Evolutionary conservation across 176 grass and related monocot species (phyloP).

Genomic region (Sorghum bicolor): Sorghum_bicolor_NCBIv3 NC_012873.2:59060001-59060500

Average conservation of each 20-base stretch:
- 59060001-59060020: slow-evolving; percentile 81
- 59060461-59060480: neutral
- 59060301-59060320: slow-evolving; percentile 70
- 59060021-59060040: slow-evolving; percentile 53
- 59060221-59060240: slow-evolving; percentile 61
- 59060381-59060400: too few relatives aligned
- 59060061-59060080: slow-evolving; percentile 66
- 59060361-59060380: neutral
- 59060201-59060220: slow-evolving; percentile 54
- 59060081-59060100: slow-evolving; percentile 59
- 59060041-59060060: slow-evolving; percentile 76
- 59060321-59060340: neutral
- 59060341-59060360: neutral
- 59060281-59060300: slow-evolving; percentile 82
- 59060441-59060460: neutral
- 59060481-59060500: neutral
- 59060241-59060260: slow-evolving; percentile 70
- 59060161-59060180: slow-evolving; percentile 3
- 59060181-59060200: slow-evolving; percentile 6
- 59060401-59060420: too few relatives aligned
- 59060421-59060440: neutral
- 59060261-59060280: slow-evolving; percentile 81
- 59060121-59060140: neutral
- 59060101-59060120: slow-evolving; percentile 71
- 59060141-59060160: neutral